Base-by-base conservation (phyloP, 495 filamentous ascomycete species). In the Hypoxylon rickii region DNA sequence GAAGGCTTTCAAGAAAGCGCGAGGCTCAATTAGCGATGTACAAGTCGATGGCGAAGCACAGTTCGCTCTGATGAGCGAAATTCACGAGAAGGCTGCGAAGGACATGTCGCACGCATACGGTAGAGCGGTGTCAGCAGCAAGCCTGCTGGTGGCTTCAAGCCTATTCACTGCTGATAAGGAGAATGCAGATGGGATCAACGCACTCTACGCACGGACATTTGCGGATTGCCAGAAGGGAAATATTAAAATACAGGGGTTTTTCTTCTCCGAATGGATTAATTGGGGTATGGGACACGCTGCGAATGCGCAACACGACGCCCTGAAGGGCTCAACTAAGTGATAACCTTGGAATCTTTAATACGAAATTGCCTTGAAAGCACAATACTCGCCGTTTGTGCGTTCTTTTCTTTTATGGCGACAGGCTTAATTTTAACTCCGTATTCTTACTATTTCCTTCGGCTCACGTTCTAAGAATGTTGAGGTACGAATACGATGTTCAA, bases 21-120 rank as follows among this genome's bases (percentile, higher is more conserved):
- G 71, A n/a, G 58, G 75, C 36, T 22, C 15, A 0, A 32, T 12
- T 1, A 63, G 68, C 8, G 63, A 72, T 1, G 44, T 64, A 1
- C 73, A 77, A 12, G 29, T 70, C 3, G 72, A 73, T 22, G 17
- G 49, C 8, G 60, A 68, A n/a, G 62, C 61, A 7, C 59, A 77
- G 3, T 79, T 86, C 75, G 74, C 69, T 17, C 71, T 92, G 2
- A 71, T 98, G 40, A 68, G 73, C 48, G 75, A 75, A 15, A 78
- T 97, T 24, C 93, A 96, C 58, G 69, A 76, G 15, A 88, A 95
- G 70, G 89, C 88, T 1, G 73, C 76, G 19, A 82, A 81, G 40
- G 86, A 87, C 37, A 53, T 51, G 16, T 68, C 77, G 12, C 78
- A 82, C 36, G 72, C 72, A 10, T 82, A 79, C 49, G 70, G 70